Evolutionary conservation across 306 rosid species (phyloP), one percentile per base, ranked within the genome.

Genomic region (Alnus glutinosa): DNA sequence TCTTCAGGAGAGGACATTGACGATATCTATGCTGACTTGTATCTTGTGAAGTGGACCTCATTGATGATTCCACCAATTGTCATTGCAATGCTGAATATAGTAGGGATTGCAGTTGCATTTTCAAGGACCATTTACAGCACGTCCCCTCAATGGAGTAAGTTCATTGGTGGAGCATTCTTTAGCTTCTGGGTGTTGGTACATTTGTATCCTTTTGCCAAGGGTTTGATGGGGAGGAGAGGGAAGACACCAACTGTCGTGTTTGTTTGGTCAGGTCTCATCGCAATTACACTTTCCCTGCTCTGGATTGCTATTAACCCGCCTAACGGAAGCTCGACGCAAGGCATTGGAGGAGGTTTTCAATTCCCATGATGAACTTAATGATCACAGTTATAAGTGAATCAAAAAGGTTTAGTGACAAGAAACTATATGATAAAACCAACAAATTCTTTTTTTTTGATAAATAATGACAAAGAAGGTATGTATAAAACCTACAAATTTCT

Each of bases 121-220:
- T 79, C 87, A 2, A 85, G 91, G 71, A 85, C 86, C n/a, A 55
- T 85, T 11, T 88, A 85, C n/a, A 75, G 87, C 47, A 1, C 55
- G 12, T 55, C 59, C 39, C 86, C 86, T 36, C 85, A 81, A 51
- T 88, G 89, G 91, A 78, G 86, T 37, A 81, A 70, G 51, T 84
- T 88, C 76, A 44, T 88, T 7, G 91, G 91, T 1, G 91, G 91
- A 5, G 84, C 83, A 1, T 88, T 88, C 55, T 88, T 88, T 44
- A 83, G 87, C 79, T 88, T 85, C 68, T 88, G 89, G 91, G 91
- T 88, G 18, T 66, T 88, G 87, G 89, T 89, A 6, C 91, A 88
- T 77, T 71, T 88, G 75, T 88, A 88, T 51, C 91, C 91, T 7
- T 88, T 88, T 77, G 89, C 89, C 2, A 88, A 85, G 57, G 89